Conservation (phyloP, 176 grass and related monocot species). For the Triticum monococcum region DNA sequence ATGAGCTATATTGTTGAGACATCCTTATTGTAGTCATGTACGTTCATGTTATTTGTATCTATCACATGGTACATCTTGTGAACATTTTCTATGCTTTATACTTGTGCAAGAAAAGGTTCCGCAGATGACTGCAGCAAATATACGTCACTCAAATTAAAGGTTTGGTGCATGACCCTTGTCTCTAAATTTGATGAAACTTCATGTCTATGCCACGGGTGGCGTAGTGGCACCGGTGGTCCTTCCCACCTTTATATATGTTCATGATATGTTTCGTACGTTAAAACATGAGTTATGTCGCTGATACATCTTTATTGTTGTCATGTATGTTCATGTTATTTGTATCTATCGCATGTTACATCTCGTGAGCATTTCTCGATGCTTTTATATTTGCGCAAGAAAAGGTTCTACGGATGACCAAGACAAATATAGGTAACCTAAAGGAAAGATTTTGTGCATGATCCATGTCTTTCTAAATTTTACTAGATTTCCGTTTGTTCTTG, state of each 20-base stretch:
- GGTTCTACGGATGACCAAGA: not conserved
- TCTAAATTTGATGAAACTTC: too few relatives aligned
- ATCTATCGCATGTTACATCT: not conserved
- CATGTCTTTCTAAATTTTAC: not conserved
- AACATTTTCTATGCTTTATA: not conserved
- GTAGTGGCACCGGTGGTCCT: too few relatives aligned
- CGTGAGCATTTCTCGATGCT: not conserved
- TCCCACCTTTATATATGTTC: too few relatives aligned
- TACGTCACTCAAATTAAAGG: too few relatives aligned
- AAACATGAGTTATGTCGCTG: accelerated
- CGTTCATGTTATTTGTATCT: not conserved
- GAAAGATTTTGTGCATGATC: not conserved
- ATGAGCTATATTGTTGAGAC: accelerated
- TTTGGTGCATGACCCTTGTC: too few relatives aligned
- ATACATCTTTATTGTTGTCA: not conserved
- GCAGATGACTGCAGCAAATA: not conserved
- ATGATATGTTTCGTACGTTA: not conserved
- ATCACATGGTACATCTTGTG: not conserved
- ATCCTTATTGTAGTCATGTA: not conserved
- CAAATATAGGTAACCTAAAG: not conserved
- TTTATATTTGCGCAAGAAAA: not conserved
- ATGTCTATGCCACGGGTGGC: too few relatives aligned
- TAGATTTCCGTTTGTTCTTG: not conserved
- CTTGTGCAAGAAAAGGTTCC: not conserved
- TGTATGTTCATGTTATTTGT: not conserved